These are phyloP conservation scores for Senna tora DNA, from an alignment of 306 rosid genomes.

Conservation along the genomic window DNA sequence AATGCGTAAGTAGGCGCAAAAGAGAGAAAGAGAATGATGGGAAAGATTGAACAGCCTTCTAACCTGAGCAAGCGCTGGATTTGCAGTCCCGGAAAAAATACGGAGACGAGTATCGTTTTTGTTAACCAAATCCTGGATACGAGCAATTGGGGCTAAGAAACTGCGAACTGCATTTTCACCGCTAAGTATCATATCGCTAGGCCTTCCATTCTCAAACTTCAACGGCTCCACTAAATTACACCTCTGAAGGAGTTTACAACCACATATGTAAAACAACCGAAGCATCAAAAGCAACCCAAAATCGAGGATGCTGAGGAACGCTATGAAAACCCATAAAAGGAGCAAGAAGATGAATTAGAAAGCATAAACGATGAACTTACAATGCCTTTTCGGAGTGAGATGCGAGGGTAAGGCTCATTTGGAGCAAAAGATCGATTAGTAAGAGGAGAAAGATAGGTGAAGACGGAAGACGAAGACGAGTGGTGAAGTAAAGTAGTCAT, in stretches of 20 bases:
- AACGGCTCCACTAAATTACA: slow-evolving; percentile 52
- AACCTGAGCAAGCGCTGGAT: slow-evolving; percentile 77
- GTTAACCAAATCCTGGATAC: slow-evolving; percentile 44
- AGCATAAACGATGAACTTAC: slow-evolving; percentile 36
- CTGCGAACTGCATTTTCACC: slow-evolving; percentile 44
- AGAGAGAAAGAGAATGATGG: background rate
- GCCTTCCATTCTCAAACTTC: slow-evolving; percentile 66
- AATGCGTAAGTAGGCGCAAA: background rate
- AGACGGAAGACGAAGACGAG: slow-evolving; percentile 26
- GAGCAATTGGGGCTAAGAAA: slow-evolving; percentile 43
- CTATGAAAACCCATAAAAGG: background rate
- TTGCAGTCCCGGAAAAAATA: slow-evolving; percentile 86
- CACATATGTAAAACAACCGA: background rate
- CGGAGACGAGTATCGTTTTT: slow-evolving; percentile 69
- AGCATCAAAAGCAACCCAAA: background rate
- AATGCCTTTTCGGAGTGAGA: slow-evolving; percentile 34
- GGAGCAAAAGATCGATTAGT: slow-evolving; percentile 26
- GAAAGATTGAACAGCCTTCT: background rate
- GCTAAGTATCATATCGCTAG: slow-evolving; percentile 27
- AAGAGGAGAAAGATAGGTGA: slow-evolving; percentile 18
- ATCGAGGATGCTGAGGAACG: background rate
- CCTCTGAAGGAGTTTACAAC: slow-evolving; percentile 39
- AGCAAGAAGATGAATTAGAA: background rate
- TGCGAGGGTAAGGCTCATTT: background rate
- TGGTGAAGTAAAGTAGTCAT: slow-evolving; percentile 51